Percentiles rank a stretch among this genome's conserved stretches.
These are phyloP conservation scores for Blastomyces silverae DNA, from an alignment of 2,329 filamentous ascomycete species.

Conservation along the genomic window DNA sequence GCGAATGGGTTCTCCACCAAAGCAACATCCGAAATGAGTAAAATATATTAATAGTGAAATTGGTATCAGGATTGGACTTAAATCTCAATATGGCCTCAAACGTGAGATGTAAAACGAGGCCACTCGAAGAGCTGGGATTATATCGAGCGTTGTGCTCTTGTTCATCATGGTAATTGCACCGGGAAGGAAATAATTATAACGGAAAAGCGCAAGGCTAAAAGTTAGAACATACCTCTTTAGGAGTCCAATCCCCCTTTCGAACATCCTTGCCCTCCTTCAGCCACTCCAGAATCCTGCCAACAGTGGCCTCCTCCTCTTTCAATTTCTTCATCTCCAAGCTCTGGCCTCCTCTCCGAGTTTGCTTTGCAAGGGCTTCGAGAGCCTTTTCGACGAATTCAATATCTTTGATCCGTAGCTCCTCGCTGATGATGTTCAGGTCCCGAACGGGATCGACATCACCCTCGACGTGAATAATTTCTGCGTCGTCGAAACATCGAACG, in stretches of 20 bases:
- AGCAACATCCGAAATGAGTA: conserved; percentile 18
- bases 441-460: conserved; percentile 93
- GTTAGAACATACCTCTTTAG: conserved; percentile 72
- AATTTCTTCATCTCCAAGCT: conserved; percentile 97
- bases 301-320: conserved; percentile 85
- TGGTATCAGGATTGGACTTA: conserved; percentile 61
- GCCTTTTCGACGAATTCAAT: conserved; percentile 98
- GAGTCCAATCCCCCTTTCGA: conserved; percentile 77
- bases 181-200: conserved; percentile 34
- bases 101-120: conserved; percentile 64
- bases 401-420: conserved; percentile 95
- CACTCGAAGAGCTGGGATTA: conserved; percentile 99
- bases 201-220: conserved; percentile 25
- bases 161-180: conserved; percentile 66
- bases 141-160: conserved; percentile 91
- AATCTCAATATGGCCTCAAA: conserved; percentile 81
- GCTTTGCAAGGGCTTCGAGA: conserved; percentile 84
- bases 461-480: conserved; percentile 98
- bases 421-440: conserved; percentile 92
- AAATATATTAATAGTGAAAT: conserved; percentile 18
- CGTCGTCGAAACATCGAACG: conserved; percentile 95
- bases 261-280: conserved; percentile 88
- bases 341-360: conserved; percentile 89
- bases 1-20: conserved; percentile 11
- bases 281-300: conserved; percentile 79